Base-by-base conservation (phyloP, 2,329 filamentous ascomycete genomes). In the Cladorrhinum sp. region DNA sequence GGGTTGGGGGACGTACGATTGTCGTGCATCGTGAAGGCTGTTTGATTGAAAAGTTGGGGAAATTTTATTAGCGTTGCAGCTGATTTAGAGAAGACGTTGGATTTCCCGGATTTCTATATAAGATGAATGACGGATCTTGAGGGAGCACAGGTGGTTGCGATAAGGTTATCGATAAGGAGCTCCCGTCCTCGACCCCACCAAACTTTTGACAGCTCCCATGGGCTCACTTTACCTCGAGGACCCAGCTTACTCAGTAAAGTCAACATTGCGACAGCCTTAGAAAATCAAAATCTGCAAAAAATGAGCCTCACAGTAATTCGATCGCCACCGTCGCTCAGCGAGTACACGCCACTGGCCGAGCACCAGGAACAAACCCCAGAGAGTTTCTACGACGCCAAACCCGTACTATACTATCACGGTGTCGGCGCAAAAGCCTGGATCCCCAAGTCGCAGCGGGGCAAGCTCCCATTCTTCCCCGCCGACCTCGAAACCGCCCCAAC, bases 281-380 rank as follows among this genome's bases (percentile, higher is more conserved):
- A 56, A 62, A 20, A 26, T 14, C 49, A 20, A 58, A n/a, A 59
- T 54, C 30, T 36, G 4, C 12, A 30, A 42, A 65, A 62, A 24
- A 79, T 79, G 77, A 70, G 81, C 53, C 77, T 81, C 30, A 83
- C 80, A 3, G 86, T 83, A 1, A 83, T 90, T 51, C 80, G 80
- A 54, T 76, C 76, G 2, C 77, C 85, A 26, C 88, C 88, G 4
- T 76, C 80, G 16, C 69, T 79, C 14, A 78, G 78, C 36, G 83
- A 86, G 70, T 93, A 86, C 74, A 86, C 82, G 33, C 77, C 83
- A 3, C 80, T 93, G 51, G 77, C 81, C 61, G 86, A 91, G 63
- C 89, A 92, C 71, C 84, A 91, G 72, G 79, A 86, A 57, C 85
- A 87, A 69, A 94, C 90, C 1, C 90, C 90, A 0, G 79, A 80